Evolutionary conservation across 2,329 filamentous ascomycete genomes (phyloP), one percentile per base, ranked within the genome.

Genomic region (Colletotrichum tabaci): DNA sequence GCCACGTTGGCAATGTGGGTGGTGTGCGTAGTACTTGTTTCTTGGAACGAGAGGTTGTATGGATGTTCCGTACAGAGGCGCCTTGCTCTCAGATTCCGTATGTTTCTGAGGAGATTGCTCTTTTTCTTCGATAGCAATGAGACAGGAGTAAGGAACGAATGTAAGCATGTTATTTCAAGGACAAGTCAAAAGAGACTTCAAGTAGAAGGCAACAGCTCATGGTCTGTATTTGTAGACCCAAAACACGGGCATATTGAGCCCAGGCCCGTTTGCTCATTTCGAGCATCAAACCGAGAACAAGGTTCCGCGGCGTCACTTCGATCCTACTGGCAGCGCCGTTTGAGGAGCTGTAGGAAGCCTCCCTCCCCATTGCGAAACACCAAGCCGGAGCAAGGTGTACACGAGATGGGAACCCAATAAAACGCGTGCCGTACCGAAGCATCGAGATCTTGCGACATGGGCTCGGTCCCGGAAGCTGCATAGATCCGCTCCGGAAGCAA

Each of bases 381-480:
- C 40, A 21, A 63, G 46, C 65, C 57, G 18, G 26, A 38, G 52
- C 16, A 50, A 68, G 57, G 65, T 42, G 62, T 46, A 57, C 38
- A 38, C 16, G 23, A 23, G 57, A 49, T 35, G 18, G 26, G 44
- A 40, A 30, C 52, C 40, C 52, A 62, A 70, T 66, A 55, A 40
- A 40, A 70, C 12, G 42, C 62, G 23, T 18, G 23, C 38, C 26
- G 30, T 55, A 21, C 57, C 64, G 44, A 53, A 49, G 44, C 23
- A 23, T 50, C 65, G 46, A 71, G 52, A 68, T 71, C 67, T 67
- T 21, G 50, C 58, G 61, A 71, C 52, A 58, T 53, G 30, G 26
- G 26, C 23, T 23, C 38, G 47, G 44, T 23, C 30, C 40, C 65
- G 52, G 65, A 47, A 61, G 40, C 64, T 68, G 64, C 65, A 68